These are phyloP conservation scores for Aechmea fasciata DNA, from an alignment of 176 grass and related monocot species.

Conservation along the genomic window DNA sequence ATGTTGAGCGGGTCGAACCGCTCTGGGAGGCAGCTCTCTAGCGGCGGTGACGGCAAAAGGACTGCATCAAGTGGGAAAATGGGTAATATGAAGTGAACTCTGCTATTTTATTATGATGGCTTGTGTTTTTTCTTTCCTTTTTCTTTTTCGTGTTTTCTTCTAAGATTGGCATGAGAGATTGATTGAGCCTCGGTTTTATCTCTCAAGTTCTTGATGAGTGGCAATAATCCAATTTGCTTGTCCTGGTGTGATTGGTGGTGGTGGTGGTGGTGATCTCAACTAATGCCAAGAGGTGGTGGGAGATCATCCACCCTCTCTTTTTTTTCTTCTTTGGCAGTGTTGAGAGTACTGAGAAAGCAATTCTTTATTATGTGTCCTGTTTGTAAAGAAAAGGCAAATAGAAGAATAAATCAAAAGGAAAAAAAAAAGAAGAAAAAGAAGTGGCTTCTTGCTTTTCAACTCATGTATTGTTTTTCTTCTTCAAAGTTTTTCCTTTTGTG, in stretches of 20 bases:
- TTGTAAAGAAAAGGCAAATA: background rate
- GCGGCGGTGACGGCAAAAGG: slow-evolving; percentile 53
- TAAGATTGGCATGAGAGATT: slow-evolving; percentile 44
- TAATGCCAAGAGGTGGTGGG: slow-evolving; percentile 1
- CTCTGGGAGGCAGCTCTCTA: slow-evolving; percentile 38
- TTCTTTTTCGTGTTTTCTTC: background rate
- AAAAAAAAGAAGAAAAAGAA: background rate
- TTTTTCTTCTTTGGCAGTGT: background rate
- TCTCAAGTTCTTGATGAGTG: slow-evolving; percentile 60
- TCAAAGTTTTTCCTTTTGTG: background rate
- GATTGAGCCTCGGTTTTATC: slow-evolving; percentile 37
- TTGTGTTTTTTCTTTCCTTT: slow-evolving; percentile 41
- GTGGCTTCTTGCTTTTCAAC: background rate
- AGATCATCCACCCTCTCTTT: background rate
- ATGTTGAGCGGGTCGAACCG: slow-evolving; percentile 49
- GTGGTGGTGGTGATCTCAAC: slow-evolving; percentile 13
- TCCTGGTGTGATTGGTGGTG: slow-evolving; percentile 14
- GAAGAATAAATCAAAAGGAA: background rate
- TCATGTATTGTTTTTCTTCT: background rate
- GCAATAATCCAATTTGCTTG: slow-evolving; percentile 80
- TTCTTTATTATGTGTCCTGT: slow-evolving; percentile 3
- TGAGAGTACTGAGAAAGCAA: background rate
- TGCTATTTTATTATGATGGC: slow-evolving; percentile 32
- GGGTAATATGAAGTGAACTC: slow-evolving; percentile 44
- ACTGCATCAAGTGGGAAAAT: slow-evolving; percentile 66